Percentiles rank a stretch among this genome's conserved stretches.
phyloP scores from a whole-genome alignment of 257 asterid species.

The Mitragyna speciosa region DNA sequence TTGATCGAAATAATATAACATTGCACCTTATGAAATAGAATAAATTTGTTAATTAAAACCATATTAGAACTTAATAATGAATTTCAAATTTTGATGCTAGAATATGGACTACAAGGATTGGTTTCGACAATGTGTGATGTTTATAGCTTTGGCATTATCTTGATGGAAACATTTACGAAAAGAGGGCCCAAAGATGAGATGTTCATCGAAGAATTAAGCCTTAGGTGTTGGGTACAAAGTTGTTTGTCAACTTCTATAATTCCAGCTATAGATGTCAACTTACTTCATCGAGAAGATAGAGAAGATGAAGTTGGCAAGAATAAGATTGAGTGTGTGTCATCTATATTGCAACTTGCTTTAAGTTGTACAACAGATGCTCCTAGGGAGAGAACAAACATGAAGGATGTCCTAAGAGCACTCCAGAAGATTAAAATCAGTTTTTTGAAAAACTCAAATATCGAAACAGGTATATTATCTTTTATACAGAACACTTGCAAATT shows the following conservation, averaged over 20 bases:
- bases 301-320: background rate
- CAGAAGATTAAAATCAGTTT: slow-evolving; percentile 21
- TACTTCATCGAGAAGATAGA: background rate
- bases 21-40: too few species aligned
- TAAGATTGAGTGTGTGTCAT: slow-evolving; percentile 1
- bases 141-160: too few species aligned
- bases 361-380: slow-evolving; percentile 14
- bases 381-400: slow-evolving; percentile 3
- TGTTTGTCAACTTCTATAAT: slow-evolving; percentile 2
- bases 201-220: background rate
- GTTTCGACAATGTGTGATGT: too few species aligned
- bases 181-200: slow-evolving; percentile 17
- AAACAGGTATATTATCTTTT: background rate
- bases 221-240: slow-evolving; percentile 1
- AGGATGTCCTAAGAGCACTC: slow-evolving; percentile 15
- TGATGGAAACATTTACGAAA: too few species aligned
- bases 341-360: slow-evolving; percentile 19
- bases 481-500: background rate
- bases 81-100: too few species aligned
- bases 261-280: slow-evolving; percentile 12
- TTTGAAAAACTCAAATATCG: background rate
- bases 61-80: too few species aligned
- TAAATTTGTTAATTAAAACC: too few species aligned
- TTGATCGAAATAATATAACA: too few species aligned
- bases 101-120: too few species aligned